Evolutionary conservation across 176 grass and related monocot species (phyloP), one percentile per base, ranked within the genome.

Genomic region (Musa acuminata): DNA sequence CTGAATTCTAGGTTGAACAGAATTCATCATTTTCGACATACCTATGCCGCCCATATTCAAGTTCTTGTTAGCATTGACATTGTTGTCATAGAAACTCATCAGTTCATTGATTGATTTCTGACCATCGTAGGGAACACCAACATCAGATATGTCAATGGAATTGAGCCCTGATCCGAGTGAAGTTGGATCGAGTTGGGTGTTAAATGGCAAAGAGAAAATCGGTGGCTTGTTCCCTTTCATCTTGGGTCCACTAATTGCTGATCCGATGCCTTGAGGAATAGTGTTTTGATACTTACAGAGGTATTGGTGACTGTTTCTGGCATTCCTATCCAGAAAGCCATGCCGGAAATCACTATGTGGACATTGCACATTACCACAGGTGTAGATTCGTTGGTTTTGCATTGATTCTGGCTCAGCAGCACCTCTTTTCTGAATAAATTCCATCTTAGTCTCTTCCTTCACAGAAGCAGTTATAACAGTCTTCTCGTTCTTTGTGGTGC

Each of bases 371-470:
- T 43, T 43, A 43, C 35, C 35, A 43, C 35, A 94, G 48, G 82
- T 82, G 73, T 84, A 94, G 14, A 83, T 60, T 70, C 87, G 84
- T 12, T 62, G 55, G 78, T 78, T 52, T 25, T 70, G 71, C 75
- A 70, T 70, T 79, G 83, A 80, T 9, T 85, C 87, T 85, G 35
- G 35, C 35, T 43, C 35, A 6, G 35, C 35, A 43, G 35, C 35
- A 43, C 35, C 35, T 43, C 35, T 80, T 73, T 89, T 96, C 50
- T 80, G 86, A 67, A 83, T 21, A 66, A 87, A 77, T 17, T 77
- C 85, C 55, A 29, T 69, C 11, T 83, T 68, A 29, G 67, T 26
- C 77, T 96, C 92, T 59, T 84, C 81, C 73, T 91, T 96, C 81
- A 88, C 77, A 66, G 64, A 26, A 79, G 67, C 27, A 24, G 62